phyloP scores from a whole-genome alignment of 371 early-diverging fungal genomes.

The Lichtheimia hyalospora region DNA sequence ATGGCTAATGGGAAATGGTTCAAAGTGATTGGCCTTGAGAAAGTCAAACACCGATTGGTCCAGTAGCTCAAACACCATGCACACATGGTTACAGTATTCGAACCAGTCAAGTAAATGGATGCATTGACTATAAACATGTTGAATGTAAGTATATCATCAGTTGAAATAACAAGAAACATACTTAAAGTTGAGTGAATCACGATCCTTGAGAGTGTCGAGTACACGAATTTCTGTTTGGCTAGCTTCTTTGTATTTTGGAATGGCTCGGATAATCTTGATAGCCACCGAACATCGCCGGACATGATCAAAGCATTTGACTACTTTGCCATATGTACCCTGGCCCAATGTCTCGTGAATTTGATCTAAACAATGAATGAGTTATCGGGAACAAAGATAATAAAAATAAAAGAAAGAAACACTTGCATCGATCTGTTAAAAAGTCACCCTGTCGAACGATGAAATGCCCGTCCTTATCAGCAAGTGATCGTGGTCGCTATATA shows the following conservation, averaged over 20 bases:
- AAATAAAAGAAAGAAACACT: constrained; percentile 13
- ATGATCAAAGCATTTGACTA: constrained; percentile 86
- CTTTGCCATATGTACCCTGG: constrained; percentile 98
- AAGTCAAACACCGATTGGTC: constrained; percentile 92
- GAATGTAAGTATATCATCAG: constrained; percentile 26
- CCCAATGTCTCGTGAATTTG: constrained; percentile 84
- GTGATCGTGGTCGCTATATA: constrained; percentile 20
- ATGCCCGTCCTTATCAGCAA: constrained; percentile 94
- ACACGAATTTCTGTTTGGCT: constrained; percentile 89
- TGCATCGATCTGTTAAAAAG: constrained; percentile 76
- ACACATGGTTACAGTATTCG: constrained; percentile 89
- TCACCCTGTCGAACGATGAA: constrained; percentile 79
- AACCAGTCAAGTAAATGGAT: constrained; percentile 82
- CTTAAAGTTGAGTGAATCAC: constrained; percentile 62
- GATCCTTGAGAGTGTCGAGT: constrained; percentile 71
- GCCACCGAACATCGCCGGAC: constrained; percentile 50
- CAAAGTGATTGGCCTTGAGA: constrained; percentile 86
- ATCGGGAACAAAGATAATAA: not conserved
- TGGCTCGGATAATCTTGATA: constrained; percentile 91
- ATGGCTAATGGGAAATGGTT: constrained; percentile 86
- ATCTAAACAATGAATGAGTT: constrained; percentile 41
- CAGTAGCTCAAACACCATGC: constrained; percentile 96
- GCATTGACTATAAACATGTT: constrained; percentile 53
- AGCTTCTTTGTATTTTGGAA: constrained; percentile 95
- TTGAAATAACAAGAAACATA: constrained; percentile 14